Evolutionary conservation across 371 early-diverging fungal species (phyloP).

Genomic region (Capillidium heterosporum): DNA sequence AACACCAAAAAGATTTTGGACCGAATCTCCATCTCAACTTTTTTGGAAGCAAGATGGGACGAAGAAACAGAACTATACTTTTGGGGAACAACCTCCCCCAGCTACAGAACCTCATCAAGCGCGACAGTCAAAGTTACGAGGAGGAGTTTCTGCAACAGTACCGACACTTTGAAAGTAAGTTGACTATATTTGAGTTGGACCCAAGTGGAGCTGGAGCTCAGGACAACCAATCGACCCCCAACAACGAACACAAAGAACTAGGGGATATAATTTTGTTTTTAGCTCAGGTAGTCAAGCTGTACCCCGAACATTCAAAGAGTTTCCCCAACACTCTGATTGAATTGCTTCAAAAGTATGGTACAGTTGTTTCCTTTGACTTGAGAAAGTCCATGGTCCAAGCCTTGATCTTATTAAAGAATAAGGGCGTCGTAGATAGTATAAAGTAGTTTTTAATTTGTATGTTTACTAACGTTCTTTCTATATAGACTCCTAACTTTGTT

Average conservation of each 20-base stretch:
- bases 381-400: slow-evolving; percentile 77
- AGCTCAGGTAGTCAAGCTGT: slow-evolving; percentile 68
- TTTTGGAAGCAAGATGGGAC: slow-evolving; percentile 23
- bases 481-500: slow-evolving; percentile 64
- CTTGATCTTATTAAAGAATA: slow-evolving; percentile 76
- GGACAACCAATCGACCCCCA: too few species aligned
- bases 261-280: slow-evolving; percentile 74
- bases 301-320: slow-evolving; percentile 49
- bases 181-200: slow-evolving; percentile 69
- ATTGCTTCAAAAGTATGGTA: slow-evolving; percentile 55
- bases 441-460: slow-evolving; percentile 12
- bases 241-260: slow-evolving; percentile 62
- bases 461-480: neutral
- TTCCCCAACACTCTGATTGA: slow-evolving; percentile 71
- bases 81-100: slow-evolving; percentile 81
- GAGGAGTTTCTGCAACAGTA: slow-evolving; percentile 88
- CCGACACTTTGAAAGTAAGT: slow-evolving; percentile 70
- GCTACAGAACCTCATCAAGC: slow-evolving; percentile 89
- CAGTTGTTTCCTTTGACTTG: slow-evolving; percentile 59
- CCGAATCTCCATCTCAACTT: neutral
- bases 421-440: slow-evolving; percentile 45
- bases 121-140: slow-evolving; percentile 78
- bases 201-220: too few species aligned
- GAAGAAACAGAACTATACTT: slow-evolving; percentile 44
- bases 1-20: neutral